Base-by-base conservation (phyloP, 2,329 filamentous ascomycete species). In the Aspergillus sojae region DNA sequence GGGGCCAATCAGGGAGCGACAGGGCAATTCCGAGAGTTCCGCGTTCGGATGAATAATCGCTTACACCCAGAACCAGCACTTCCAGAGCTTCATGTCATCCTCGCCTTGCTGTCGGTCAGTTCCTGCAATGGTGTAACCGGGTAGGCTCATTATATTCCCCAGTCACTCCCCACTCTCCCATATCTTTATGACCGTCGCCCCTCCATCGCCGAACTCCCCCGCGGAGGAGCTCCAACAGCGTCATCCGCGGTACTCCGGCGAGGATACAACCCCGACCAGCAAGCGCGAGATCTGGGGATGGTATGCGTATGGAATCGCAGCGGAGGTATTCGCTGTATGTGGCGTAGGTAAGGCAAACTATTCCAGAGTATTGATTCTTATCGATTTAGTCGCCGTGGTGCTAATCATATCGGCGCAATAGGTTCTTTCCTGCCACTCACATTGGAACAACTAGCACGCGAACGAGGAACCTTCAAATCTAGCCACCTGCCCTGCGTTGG, bases 291-390 rank as follows among this genome's bases (percentile, higher is more conserved):
- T 97, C 63, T 82, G 87, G 48, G 94, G 93, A 71, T 97, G 94
- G 91, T 97, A 97, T 78, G 89, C 90, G 74, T 97, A 97, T 78
- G 91, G 91, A 28, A 96, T 96, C 80, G 94, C 94, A n/a, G 92
- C 93, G 28, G 94, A 97, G 80, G 93, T 95, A 57, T 97, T 96
- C 77, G 92, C 96, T 21, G 91, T 97, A 59, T 97, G 93, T 76
- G 93, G 88, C 45, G 85, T 90, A 64, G 88, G 93, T 76, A 65
- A 59, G 73, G 45, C 14, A 23, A 9, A 11, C 21, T 14, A 28
- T 19, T 14, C 39, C 7, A n/a, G 39, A n/a, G 39, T 7, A 43
- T 32, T 23, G 12, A 4, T 36, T 48, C 16, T 53, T 34, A 3
- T 50, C 12, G 26, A 26, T 19, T 14, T 5, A 12, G 45, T 32